A percentile compares a stretch with the other conserved stretches of the same genome.
Conservation (phyloP, 2,329 filamentous ascomycete species). For the Cercospora nicotianae region DNA sequence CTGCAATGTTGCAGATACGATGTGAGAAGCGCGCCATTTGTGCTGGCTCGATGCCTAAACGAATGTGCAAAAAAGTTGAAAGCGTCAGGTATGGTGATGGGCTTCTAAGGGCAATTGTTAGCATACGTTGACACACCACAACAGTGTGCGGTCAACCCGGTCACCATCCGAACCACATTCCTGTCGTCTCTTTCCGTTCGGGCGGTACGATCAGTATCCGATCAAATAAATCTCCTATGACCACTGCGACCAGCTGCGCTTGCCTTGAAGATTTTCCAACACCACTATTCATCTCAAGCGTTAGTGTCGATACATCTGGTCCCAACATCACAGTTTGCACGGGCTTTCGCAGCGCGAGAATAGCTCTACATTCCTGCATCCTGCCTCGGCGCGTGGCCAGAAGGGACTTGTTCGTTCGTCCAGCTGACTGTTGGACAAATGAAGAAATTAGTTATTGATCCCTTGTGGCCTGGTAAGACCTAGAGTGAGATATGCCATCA, state of each 20-base stretch:
- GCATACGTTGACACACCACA: not conserved
- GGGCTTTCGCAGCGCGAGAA: not conserved
- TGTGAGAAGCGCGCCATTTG: conserved; percentile 18
- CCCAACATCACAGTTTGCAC: not conserved
- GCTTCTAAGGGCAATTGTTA: not conserved
- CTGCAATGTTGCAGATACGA: conserved; percentile 13
- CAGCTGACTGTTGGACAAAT: not conserved
- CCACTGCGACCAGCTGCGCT: not conserved
- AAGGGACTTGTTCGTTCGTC: not conserved
- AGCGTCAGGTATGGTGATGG: not conserved
- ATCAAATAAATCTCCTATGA: not conserved
- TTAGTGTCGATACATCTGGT: not conserved
- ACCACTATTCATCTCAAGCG: not conserved
- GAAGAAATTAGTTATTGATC: no score
- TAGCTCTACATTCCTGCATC: not conserved
- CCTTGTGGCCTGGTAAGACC: no score
- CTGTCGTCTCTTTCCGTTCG: conserved; percentile 25
- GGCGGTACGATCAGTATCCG: not conserved
- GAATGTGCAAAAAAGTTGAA: conserved; percentile 1
- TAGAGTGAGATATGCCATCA: no score
- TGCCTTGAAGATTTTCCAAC: not conserved
- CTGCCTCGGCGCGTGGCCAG: no score
- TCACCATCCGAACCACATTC: conserved; percentile 33
- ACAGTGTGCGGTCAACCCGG: conserved; percentile 12
- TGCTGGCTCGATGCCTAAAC: conserved; percentile 7